Evolutionary conservation across 805 yeast species (phyloP).

Genomic region (Lipomyces anomalus): DNA sequence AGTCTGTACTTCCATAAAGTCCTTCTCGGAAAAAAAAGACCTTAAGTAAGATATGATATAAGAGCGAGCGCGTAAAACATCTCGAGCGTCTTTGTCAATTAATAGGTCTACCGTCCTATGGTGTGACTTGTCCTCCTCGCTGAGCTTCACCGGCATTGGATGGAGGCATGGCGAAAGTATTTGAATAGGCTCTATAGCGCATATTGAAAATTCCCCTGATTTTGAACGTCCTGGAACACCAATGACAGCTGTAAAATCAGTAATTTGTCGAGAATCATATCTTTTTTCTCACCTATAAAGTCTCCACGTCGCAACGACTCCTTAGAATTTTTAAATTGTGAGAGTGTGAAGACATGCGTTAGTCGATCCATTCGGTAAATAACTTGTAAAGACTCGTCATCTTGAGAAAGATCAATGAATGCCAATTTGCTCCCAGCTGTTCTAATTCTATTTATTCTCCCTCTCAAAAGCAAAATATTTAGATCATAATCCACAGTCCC

Average conservation of each 20-base stretch:
- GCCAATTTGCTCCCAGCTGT: conserved; percentile 62
- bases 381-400: conserved; percentile 52
- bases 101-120: conserved; percentile 72
- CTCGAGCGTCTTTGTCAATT: conserved; percentile 48
- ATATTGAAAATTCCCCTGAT: conserved; percentile 71
- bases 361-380: conserved; percentile 47
- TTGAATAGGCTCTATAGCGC: conserved; percentile 44
- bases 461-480: conserved; percentile 38
- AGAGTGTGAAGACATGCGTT: too few species aligned
- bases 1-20: conserved; percentile 79
- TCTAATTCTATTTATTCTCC: conserved; percentile 54
- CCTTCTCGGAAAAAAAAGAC: conserved; percentile 46
- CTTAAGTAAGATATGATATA: conserved; percentile 53
- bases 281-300: conserved; percentile 38
- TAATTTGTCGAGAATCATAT: background rate
- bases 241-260: conserved; percentile 40
- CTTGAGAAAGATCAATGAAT: conserved; percentile 66
- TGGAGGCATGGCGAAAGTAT: conserved; percentile 65
- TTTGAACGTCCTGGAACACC: conserved; percentile 76
- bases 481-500: background rate
- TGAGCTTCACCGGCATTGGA: conserved; percentile 63
- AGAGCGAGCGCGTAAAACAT: conserved; percentile 48
- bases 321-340: conserved; percentile 36
- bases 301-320: conserved; percentile 63
- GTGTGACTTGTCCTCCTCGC: conserved; percentile 51